Conservation (phyloP, 345 rosid genomes). For the Gossypium longicalyx region DNA sequence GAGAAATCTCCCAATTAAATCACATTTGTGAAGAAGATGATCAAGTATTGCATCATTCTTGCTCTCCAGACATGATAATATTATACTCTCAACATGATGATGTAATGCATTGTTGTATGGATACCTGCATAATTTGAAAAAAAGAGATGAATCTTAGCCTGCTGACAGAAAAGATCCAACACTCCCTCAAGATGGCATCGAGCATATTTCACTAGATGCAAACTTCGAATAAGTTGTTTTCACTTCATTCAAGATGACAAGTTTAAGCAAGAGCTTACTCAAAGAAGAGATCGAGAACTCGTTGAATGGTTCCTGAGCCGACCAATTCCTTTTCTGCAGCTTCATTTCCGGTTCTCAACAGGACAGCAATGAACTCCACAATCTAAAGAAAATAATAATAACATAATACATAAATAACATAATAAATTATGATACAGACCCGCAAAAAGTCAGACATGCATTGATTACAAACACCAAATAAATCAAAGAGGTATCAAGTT, state of each 20-base stretch:
- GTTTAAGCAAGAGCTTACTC: constrained; percentile 50
- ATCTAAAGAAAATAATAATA: constrained; percentile 44
- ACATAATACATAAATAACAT: neutral
- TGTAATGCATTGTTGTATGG: constrained; percentile 93
- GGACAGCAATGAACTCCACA: constrained; percentile 92
- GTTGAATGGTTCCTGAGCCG: constrained; percentile 68
- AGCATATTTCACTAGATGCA: neutral
- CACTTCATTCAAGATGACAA: constrained; percentile 16
- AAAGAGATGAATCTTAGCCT: constrained; percentile 20
- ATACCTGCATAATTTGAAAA: constrained; percentile 54
- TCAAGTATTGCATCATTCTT: constrained; percentile 53
- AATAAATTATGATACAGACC: neutral
- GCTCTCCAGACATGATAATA: constrained; percentile 77
- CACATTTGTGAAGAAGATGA: constrained; percentile 75
- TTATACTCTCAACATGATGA: constrained; percentile 90
- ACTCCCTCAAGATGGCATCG: constrained; percentile 8
- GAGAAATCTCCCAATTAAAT: constrained; percentile 69
- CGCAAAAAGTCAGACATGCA: neutral
- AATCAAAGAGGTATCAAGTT: neutral
- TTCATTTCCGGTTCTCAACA: constrained; percentile 77
- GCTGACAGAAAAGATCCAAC: constrained; percentile 10
- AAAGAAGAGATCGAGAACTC: constrained; percentile 78
- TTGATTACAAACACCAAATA: neutral
- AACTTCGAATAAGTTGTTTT: neutral
- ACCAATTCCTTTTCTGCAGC: constrained; percentile 80